A percentile compares a stretch with the other conserved stretches of the same genome.
Evolutionary conservation across 2,329 filamentous ascomycete species (phyloP).

Genomic region (Trichoderma simmonsii): DNA sequence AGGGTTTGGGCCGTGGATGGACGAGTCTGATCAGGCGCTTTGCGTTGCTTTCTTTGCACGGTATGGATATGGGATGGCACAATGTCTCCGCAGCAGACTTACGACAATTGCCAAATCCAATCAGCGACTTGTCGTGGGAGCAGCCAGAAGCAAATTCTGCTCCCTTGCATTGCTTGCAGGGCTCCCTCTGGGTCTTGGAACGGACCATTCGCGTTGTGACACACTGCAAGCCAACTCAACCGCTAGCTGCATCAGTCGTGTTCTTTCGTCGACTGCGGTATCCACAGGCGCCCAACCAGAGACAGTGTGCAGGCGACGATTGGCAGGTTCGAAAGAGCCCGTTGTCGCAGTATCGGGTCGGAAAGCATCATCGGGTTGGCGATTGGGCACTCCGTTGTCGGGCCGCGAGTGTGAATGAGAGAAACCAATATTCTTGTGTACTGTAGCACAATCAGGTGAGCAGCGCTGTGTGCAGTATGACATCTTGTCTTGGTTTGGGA

Average conservation of each 20-base stretch:
- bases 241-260: slow-evolving; percentile 17
- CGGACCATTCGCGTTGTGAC: slow-evolving; percentile 16
- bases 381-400: neutral
- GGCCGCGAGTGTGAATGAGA: neutral
- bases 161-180: slow-evolving; percentile 5
- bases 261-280: slow-evolving; percentile 3
- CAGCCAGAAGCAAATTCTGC: neutral
- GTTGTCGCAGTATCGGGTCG: neutral
- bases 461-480: neutral
- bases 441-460: slow-evolving; percentile 3
- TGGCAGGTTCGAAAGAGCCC: neutral
- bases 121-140: neutral
- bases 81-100: neutral
- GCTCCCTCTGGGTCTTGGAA: neutral
- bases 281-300: slow-evolving; percentile 15
- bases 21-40: neutral
- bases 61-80: neutral
- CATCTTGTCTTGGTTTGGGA: neutral
- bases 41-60: neutral
- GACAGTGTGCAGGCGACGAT: neutral
- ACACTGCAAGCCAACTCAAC: slow-evolving; percentile 17
- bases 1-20: neutral
- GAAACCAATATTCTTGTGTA: neutral
- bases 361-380: neutral
- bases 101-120: neutral